Evolutionary conservation across 805 yeast genomes (phyloP), one percentile per base, ranked within the genome.

Genomic region (Scheffersomyces stipitis): DNA sequence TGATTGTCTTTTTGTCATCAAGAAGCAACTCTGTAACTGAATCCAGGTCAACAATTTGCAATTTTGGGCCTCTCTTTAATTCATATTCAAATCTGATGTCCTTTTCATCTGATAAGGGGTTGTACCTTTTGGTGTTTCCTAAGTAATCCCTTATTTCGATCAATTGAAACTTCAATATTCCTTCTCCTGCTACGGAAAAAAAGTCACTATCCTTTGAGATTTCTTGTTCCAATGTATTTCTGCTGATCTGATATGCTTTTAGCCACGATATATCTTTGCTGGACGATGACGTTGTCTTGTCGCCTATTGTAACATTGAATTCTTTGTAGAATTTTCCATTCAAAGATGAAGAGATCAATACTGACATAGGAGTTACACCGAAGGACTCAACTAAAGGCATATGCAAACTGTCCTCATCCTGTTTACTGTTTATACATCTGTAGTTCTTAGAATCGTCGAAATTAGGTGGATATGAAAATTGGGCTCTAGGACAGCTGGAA

Each of bases 401-500:
- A 13, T 49, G 47, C 33, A 71, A 44, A 10, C 57, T 45, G 14
- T 56, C 58, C 15, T 72, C 62, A 45, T 80, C 86, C 3, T 57
- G 34, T 13, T 72, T 78, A 6, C 36, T 32, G 3, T 58, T 50
- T 4, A 80, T 63, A 65, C 98, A 93, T 45, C 75, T 71, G 48
- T 81, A 78, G 23, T 48, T 54, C 3, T 48, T 31, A 15, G 48
- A 38, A 6, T 40, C 38, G 20, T 41, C 43, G n/a, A 42, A 55
- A 5, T 52, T 37, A 0, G 56, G 52, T 0, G 74, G 68, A 17
- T 66, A 60, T 2, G 44, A 47, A 36, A 88, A 74, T 15, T 69
- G 59, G 0, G 87, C 96, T 3, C 64, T 66, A 1, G 99, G 99
- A 58, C 99, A 91, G 29, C 70, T 57, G 3, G 95, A 81, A 6